Evolutionary conservation across 2,329 filamentous ascomycete genomes (phyloP), one percentile per base, ranked within the genome.

Genomic region (Tolypocladium album): DNA sequence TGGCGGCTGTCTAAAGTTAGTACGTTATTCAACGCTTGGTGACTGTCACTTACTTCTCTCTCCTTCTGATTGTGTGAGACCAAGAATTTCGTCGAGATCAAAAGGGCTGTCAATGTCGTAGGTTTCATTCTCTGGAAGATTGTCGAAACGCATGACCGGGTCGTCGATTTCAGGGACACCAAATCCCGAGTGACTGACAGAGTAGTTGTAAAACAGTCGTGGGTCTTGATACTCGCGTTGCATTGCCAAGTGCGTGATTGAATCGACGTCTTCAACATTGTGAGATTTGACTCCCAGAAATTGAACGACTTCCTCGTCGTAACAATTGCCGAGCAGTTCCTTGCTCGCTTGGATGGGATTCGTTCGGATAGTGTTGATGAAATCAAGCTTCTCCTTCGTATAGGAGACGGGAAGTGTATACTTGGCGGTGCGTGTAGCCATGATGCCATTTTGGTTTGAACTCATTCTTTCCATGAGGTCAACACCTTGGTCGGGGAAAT

Each of bases 361-460:
- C 7, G 58, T 50, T 12, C 55, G 59, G 40, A 69, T 60, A 2
- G 57, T 62, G 13, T 64, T 56, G 9, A 70, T 61, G 56, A 68
- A 67, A 17, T 62, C 57, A 8, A 61, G 22, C 59, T 68, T 70
- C 22, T 64, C 59, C 34, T 57, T 56, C 2, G 61, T 67, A 38
- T 60, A 57, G n/a, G 56, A 42, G 36, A 62, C 55, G 2, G 60
- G 61, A 8, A 57, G 53, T 36, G 57, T 58, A 1, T 55, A 55
- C 36, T 20, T 58, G 17, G 42, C 36, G 8, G 42, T 39, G 20
- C 61, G 55, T 11, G 67, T 66, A 1, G 67, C 65, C 65, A 72
- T 71, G 47, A 72, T 66, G 39, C 65, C 62, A 55, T 62, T 70
- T 38, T 58, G 64, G 59, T 61, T 68, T 20, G 58, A 58, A 13